Evolutionary conservation across 1,284 basidiomycete genomes (phyloP), one percentile per base, ranked within the genome.

Genomic region (Austroboletus niveus): DNA sequence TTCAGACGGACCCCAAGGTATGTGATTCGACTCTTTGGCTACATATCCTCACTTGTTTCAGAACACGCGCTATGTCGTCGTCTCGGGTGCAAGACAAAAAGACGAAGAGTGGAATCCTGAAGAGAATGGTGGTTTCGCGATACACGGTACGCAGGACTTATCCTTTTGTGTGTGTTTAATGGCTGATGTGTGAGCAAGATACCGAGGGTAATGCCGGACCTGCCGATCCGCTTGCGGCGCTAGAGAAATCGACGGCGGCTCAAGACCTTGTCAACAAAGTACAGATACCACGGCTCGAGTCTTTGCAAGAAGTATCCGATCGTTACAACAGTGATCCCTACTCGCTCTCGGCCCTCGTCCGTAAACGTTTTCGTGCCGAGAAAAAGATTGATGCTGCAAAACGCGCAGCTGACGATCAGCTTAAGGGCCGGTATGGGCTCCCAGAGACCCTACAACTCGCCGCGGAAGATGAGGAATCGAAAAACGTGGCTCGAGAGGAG

Each of bases 1-100:
- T 99, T 49, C 83, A 94, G 58, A 99, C 97, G 2, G 97, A 99
- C 65, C 97, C 95, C 0, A 89, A 96, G 83, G 94, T 91, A 56
- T 44, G 53, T 20, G 2, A 12, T 14, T 10, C 9, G 0, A 6
- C 5, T 30, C 9, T 17, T 27, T 1, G 2, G 12, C 9, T 11
- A 24, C 15, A 20, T n/a, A 24, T 42, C 48, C 12, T 49, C 42
- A 5, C 30, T 3, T 47, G 42, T 36, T 44, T 10, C 61, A 97
- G 93, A 97, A 98, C 62, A 94, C 96, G 0, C 82, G 88, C 20
- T 99, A 99, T 67, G 85, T 96, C n/a, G 94, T 98, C 1, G 79
- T 82, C 4, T 87, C 86, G 27, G 97, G 97, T 8, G 96, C 94
- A 10, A 78, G 87, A 53, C 86, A 90, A 69, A 94, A 99, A 70